Conservation (phyloP, 257 asterid genomes). For the Solanum ossicruentum region DNA sequence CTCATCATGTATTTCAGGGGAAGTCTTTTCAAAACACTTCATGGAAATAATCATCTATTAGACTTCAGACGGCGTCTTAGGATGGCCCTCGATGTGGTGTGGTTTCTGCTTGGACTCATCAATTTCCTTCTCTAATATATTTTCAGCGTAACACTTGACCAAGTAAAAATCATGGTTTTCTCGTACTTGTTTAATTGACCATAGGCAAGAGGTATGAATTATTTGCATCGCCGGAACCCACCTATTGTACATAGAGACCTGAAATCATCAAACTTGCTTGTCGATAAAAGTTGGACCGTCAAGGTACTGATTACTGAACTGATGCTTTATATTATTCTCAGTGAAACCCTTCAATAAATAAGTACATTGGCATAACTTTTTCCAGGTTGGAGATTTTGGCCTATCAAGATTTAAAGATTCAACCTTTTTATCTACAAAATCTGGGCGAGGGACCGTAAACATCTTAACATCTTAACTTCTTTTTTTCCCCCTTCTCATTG, state of each 20-base stretch:
- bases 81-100: constrained; percentile 81
- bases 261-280: constrained; percentile 74
- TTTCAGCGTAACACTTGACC: not conserved
- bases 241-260: constrained; percentile 82
- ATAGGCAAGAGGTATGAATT: constrained; percentile 84
- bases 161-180: not conserved
- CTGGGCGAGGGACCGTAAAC: constrained; percentile 69
- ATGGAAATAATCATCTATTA: constrained; percentile 37
- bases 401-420: constrained; percentile 50
- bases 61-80: constrained; percentile 56
- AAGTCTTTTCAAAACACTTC: constrained; percentile 61
- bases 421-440: constrained; percentile 45
- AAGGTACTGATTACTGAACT: constrained; percentile 32
- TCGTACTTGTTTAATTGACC: not conserved
- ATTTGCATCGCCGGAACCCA: constrained; percentile 69
- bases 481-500: not conserved
- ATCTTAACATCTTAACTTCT: constrained; percentile 11
- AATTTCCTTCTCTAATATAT: not conserved
- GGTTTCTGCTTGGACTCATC: not conserved
- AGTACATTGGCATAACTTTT: not conserved
- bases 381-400: constrained; percentile 78
- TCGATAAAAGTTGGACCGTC: constrained; percentile 69
- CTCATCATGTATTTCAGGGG: constrained; percentile 38
- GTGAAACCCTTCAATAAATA: not conserved
- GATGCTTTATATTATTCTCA: not conserved